Evolutionary conservation across 139 green algal genomes (phyloP).

Genomic region (Ostreobium quekettii): DNA sequence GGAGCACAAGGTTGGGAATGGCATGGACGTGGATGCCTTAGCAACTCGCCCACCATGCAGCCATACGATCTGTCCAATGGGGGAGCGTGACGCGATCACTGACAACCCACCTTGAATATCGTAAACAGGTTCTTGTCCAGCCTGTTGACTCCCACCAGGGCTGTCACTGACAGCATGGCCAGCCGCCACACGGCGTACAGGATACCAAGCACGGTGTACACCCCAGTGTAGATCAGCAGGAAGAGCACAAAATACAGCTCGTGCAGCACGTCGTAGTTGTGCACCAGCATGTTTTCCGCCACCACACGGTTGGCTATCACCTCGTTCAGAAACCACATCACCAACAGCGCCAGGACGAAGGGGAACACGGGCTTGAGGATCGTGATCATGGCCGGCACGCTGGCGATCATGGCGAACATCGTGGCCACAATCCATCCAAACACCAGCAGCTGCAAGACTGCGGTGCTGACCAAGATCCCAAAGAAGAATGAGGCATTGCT

Average conservation of each 20-base stretch:
- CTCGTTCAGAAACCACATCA: constrained; percentile 8
- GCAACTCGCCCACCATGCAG: not conserved
- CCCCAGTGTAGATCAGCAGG: constrained; percentile 9
- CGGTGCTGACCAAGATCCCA: constrained; percentile 15
- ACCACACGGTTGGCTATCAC: not conserved
- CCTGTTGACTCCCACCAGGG: not conserved
- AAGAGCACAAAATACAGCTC: constrained; percentile 7
- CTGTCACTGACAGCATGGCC: not conserved
- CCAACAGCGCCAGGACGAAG: constrained; percentile 4
- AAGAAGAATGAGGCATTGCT: constrained; percentile 7
- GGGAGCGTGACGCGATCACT: too few species aligned
- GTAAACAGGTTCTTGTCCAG: constrained; percentile 13
- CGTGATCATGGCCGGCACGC: not conserved
- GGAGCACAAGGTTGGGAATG: not conserved
- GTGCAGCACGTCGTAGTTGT: not conserved
- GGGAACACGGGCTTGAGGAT: constrained; percentile 4
- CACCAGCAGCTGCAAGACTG: constrained; percentile 8
- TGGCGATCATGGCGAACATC: not conserved
- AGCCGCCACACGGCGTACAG: not conserved
- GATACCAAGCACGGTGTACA: constrained; percentile 11
- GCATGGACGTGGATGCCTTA: not conserved
- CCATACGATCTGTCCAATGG: not conserved
- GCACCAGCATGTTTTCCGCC: not conserved
- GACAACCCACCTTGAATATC: constrained; percentile 1
- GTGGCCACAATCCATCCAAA: not conserved